phyloP scores from a whole-genome alignment of 352 stramenopile species.

The Halophytophthora polymorphica region DNA sequence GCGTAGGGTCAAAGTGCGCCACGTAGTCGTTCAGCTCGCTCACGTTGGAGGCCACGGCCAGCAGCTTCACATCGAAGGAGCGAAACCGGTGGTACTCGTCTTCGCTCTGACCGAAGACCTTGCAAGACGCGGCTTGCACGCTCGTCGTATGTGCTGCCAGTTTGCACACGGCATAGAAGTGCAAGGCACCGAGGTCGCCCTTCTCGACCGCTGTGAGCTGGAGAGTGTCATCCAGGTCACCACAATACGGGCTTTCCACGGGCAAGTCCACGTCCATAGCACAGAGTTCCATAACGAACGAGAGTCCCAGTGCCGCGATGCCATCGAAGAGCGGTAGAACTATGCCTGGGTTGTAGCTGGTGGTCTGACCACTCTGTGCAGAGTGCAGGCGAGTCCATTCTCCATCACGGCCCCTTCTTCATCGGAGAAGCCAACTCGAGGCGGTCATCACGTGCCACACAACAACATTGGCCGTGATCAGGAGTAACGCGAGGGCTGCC shows the following conservation, averaged over 20 bases:
- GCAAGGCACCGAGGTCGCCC: conserved; percentile 15
- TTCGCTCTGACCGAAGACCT: conserved; percentile 32
- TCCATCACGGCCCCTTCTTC: no score
- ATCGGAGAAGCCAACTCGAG: no score
- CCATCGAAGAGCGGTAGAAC: conserved; percentile 55
- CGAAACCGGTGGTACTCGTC: conserved; percentile 39
- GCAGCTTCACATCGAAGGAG: conserved; percentile 51
- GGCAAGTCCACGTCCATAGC: conserved; percentile 36
- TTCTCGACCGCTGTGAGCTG: conserved; percentile 23
- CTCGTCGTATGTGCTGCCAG: conserved; percentile 17
- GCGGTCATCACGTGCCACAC: no score
- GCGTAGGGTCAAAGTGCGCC: no score
- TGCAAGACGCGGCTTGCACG: conserved; percentile 1
- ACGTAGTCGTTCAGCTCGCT: conserved; percentile 52
- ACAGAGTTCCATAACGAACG: conserved; percentile 54
- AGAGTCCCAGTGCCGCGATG: conserved; percentile 48
- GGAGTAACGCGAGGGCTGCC: no score
- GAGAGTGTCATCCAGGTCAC: conserved; percentile 34
- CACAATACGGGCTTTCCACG: conserved; percentile 61
- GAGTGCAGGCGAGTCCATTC: no score
- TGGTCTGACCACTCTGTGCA: no score
- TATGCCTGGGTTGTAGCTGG: no score
- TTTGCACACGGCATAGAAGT: conserved; percentile 53
- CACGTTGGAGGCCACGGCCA: conserved; percentile 37
- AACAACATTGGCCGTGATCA: no score